Conservation (phyloP, 306 rosid species). For the Adenanthera pavonina region DNA sequence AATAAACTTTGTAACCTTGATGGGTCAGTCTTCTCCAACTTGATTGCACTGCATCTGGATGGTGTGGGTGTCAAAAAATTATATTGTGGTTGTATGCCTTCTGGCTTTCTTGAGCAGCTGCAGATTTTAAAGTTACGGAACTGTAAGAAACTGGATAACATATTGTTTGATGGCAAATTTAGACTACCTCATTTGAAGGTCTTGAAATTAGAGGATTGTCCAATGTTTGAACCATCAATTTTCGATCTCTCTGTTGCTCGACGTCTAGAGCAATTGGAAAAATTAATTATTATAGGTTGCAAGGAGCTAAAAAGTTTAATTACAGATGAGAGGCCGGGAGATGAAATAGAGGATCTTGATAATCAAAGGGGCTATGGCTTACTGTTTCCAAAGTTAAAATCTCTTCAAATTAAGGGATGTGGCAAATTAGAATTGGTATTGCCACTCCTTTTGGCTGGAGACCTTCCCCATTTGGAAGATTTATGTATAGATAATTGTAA, state of each 20-base stretch:
- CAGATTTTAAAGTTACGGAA: background rate
- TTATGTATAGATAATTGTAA: accelerated
- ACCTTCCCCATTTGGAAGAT: background rate
- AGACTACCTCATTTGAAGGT: background rate
- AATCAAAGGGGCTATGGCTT: background rate
- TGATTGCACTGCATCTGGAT: background rate
- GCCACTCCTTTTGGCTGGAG: background rate
- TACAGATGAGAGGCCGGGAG: background rate
- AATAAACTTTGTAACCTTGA: background rate
- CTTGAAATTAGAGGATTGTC: background rate
- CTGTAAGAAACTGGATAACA: background rate
- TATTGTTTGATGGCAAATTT: background rate
- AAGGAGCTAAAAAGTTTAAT: background rate
- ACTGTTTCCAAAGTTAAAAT: background rate
- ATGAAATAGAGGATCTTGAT: background rate
- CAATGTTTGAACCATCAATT: background rate
- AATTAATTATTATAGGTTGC: background rate
- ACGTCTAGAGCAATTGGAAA: background rate
- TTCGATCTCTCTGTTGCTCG: background rate
- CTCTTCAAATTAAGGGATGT: background rate
- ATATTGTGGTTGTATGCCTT: background rate
- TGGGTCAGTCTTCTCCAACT: background rate
- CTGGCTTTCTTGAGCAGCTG: background rate
- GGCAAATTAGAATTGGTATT: background rate
- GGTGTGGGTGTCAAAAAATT: background rate